These are phyloP conservation scores for Chiua sp. DNA, from an alignment of 1,284 basidiomycete genomes.

Conservation along the genomic window DNA sequence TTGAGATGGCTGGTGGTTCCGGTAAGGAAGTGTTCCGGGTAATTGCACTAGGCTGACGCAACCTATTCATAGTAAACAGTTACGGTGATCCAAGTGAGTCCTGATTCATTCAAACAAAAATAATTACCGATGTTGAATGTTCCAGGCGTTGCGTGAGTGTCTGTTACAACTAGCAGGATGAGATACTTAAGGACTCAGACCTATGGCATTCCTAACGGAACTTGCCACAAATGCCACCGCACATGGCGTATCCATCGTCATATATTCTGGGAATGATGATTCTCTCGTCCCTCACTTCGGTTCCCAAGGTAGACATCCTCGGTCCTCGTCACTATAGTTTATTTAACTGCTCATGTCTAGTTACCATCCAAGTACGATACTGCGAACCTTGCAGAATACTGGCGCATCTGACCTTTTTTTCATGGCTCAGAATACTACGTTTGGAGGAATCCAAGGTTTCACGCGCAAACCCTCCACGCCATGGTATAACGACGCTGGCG, in stretches of 20 bases:
- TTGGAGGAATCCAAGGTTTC: conserved; percentile 75
- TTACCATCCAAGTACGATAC: conserved; percentile 59
- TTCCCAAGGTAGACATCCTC: conserved; percentile 55
- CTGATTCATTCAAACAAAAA: neutral
- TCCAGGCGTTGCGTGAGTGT: conserved; percentile 54
- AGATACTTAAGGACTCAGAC: conserved; percentile 40
- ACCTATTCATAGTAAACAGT: conserved; percentile 5
- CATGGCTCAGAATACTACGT: conserved; percentile 64
- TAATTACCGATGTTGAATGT: neutral
- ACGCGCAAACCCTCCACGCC: conserved; percentile 67
- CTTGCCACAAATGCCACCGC: conserved; percentile 40
- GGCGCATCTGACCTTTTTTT: neutral
- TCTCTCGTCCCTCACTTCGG: conserved; percentile 64
- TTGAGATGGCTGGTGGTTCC: conserved; percentile 36
- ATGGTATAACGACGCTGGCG: conserved; percentile 60
- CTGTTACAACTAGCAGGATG: neutral
- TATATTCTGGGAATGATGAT: conserved; percentile 38
- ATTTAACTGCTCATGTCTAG: conserved; percentile 38
- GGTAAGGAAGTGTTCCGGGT: conserved; percentile 23
- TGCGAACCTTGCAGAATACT: neutral
- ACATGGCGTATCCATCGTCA: conserved; percentile 51
- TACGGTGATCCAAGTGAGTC: conserved; percentile 49
- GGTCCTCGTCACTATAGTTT: neutral
- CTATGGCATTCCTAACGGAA: conserved; percentile 61
- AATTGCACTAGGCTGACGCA: conserved; percentile 13